Conservation (phyloP, 805 yeast species). For the Ogataea pignaliae region DNA sequence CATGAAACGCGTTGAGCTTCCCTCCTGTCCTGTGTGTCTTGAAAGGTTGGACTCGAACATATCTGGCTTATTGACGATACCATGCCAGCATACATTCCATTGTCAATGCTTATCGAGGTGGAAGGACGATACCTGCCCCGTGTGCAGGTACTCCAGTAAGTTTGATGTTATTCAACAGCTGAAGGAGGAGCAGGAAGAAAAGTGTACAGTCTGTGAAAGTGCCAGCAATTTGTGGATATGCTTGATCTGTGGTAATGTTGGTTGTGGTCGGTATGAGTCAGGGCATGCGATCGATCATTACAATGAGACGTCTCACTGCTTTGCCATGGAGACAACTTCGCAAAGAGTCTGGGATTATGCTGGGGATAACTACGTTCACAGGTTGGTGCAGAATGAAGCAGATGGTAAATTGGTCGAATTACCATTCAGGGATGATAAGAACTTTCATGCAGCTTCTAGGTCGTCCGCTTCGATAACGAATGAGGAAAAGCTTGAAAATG, state of each 20-base stretch:
- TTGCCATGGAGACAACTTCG: slow-evolving; percentile 80
- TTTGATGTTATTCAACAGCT: slow-evolving; percentile 15
- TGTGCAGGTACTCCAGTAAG: slow-evolving; percentile 70
- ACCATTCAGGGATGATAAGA: slow-evolving; percentile 32
- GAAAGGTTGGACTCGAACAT: slow-evolving; percentile 80
- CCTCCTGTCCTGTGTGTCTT: slow-evolving; percentile 90
- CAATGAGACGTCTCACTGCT: slow-evolving; percentile 74
- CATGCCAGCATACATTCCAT: slow-evolving; percentile 92
- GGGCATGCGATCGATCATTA: slow-evolving; percentile 86
- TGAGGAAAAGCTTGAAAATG: slow-evolving; percentile 47
- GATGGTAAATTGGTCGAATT: slow-evolving; percentile 90
- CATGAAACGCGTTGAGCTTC: slow-evolving; percentile 48
- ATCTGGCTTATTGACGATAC: slow-evolving; percentile 80
- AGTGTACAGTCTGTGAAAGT: slow-evolving; percentile 56
- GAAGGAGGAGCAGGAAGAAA: slow-evolving; percentile 28
- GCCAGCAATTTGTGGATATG: slow-evolving; percentile 79
- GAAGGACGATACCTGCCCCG: slow-evolving; percentile 89
- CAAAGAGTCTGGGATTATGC: slow-evolving; percentile 95
- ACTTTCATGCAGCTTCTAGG: slow-evolving; percentile 8
- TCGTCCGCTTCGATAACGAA: slow-evolving; percentile 3
- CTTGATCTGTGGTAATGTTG: slow-evolving; percentile 84
- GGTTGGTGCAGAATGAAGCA: slow-evolving; percentile 75
- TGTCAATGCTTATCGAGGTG: slow-evolving; percentile 84
- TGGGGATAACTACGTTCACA: slow-evolving; percentile 84
- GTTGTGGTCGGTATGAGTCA: slow-evolving; percentile 82